Percentiles rank a stretch among this genome's conserved stretches.
Evolutionary conservation across 208 protist genomes (phyloP).

Genomic region (Leishmania tropica): DNA sequence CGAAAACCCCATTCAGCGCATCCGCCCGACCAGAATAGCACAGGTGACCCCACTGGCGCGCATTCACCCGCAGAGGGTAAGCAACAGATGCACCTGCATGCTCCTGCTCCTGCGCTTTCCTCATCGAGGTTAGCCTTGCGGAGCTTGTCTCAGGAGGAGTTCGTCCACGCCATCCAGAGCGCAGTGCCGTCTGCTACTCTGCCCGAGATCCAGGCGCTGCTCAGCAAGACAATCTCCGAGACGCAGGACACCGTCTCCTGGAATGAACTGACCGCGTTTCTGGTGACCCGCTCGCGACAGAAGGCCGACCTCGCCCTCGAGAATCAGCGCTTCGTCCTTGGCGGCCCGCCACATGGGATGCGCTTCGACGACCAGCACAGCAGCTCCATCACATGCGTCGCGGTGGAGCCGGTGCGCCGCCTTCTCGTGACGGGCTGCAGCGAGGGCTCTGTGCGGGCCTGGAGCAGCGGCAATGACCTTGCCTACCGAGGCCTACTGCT

Average conservation of each 20-base stretch:
- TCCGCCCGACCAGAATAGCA: not conserved
- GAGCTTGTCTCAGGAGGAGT: constrained; percentile 29
- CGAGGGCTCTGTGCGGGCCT: constrained; percentile 77
- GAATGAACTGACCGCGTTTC: constrained; percentile 82
- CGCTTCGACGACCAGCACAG: constrained; percentile 37
- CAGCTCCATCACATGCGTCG: constrained; percentile 53
- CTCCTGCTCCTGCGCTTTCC: not conserved
- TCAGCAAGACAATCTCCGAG: constrained; percentile 80
- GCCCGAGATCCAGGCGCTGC: constrained; percentile 55
- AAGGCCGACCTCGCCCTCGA: constrained; percentile 53
- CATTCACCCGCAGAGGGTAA: not conserved
- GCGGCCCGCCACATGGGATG: constrained; percentile 35
- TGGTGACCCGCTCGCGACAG: constrained; percentile 69
- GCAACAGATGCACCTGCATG: not conserved
- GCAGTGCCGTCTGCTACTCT: constrained; percentile 43
- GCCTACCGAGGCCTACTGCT: constrained; percentile 66
- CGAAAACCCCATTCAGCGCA: not conserved
- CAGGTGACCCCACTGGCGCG: not conserved
- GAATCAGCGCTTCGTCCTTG: constrained; percentile 47
- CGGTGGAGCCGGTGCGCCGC: constrained; percentile 32
- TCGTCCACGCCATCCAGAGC: constrained; percentile 25
- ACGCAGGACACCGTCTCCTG: constrained; percentile 59
- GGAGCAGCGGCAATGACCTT: constrained; percentile 54
- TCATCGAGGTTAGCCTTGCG: constrained; percentile 7
- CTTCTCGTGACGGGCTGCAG: constrained; percentile 72